phyloP scores from a whole-genome alignment of 2,329 filamentous ascomycete species.

The Metarhizium anisopliae region DNA sequence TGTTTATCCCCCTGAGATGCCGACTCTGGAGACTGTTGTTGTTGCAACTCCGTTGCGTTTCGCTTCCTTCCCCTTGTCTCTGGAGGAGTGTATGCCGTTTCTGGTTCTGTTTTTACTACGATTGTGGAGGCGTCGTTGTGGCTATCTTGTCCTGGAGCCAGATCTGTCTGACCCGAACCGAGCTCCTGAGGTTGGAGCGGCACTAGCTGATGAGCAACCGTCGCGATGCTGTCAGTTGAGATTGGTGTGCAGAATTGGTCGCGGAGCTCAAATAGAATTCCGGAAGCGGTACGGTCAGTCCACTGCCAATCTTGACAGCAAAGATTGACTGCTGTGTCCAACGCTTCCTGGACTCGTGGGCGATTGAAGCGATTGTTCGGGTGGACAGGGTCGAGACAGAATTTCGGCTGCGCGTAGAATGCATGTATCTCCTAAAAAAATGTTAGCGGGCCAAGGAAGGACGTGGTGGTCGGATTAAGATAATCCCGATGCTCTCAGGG shows the following conservation, averaged over 20 bases:
- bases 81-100: not conserved
- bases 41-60: not conserved
- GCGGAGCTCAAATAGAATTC: not conserved
- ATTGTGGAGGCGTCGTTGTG: not conserved
- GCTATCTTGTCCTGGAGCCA: not conserved
- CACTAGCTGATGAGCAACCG: not conserved
- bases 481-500: slow-evolving; percentile 7
- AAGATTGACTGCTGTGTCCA: not conserved
- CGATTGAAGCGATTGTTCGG: slow-evolving; percentile 6
- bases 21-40: too few species aligned
- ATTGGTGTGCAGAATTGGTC: not conserved
- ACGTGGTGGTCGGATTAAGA: slow-evolving; percentile 10
- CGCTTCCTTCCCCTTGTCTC: not conserved
- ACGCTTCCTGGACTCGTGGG: slow-evolving; percentile 3
- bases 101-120: not conserved
- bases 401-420: slow-evolving; percentile 10
- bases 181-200: too few species aligned
- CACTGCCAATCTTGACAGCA: not conserved
- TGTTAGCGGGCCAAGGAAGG: slow-evolving; percentile 5
- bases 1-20: too few species aligned
- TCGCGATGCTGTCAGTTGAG: not conserved
- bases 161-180: not conserved
- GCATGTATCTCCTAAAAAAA: slow-evolving; percentile 13
- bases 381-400: slow-evolving; percentile 8
- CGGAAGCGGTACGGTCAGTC: not conserved